Evolutionary conservation across 2,329 filamentous ascomycete species (phyloP).

Genomic region (Achaetomium macrosporum): DNA sequence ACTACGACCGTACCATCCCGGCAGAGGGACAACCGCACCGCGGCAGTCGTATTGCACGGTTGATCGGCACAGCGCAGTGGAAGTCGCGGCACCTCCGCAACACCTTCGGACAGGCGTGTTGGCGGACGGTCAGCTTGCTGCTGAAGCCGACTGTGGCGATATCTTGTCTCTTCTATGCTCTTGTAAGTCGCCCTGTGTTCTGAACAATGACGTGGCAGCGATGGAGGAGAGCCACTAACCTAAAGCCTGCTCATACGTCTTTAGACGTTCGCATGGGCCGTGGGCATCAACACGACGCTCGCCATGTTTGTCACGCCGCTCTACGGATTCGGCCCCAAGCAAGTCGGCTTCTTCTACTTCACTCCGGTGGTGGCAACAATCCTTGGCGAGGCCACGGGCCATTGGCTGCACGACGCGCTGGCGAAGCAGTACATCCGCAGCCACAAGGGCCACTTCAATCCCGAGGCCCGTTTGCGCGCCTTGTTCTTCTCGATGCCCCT

Average conservation of each 20-base stretch:
- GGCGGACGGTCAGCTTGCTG: slow-evolving; percentile 35
- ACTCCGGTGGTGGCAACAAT: slow-evolving; percentile 49
- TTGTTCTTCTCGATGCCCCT: slow-evolving; percentile 43
- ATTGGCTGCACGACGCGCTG: slow-evolving; percentile 50
- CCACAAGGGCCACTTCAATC: slow-evolving; percentile 49
- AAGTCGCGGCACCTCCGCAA: slow-evolving; percentile 34
- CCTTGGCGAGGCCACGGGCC: slow-evolving; percentile 48
- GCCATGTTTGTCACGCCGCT: slow-evolving; percentile 45
- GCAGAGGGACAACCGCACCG: slow-evolving; percentile 31
- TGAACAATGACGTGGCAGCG: too few relatives aligned
- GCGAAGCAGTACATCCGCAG: slow-evolving; percentile 39
- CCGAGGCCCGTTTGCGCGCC: slow-evolving; percentile 48
- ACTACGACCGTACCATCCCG: slow-evolving; percentile 41
- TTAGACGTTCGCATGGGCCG: slow-evolving; percentile 43
- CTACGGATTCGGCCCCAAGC: slow-evolving; percentile 44
- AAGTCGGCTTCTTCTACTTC: slow-evolving; percentile 54
- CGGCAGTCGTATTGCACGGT: slow-evolving; percentile 27
- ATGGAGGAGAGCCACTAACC: too few relatives aligned
- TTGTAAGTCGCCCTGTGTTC: slow-evolving; percentile 21
- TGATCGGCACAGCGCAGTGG: slow-evolving; percentile 32
- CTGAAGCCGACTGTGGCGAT: slow-evolving; percentile 36
- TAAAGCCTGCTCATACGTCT: neutral
- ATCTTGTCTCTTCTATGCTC: slow-evolving; percentile 32
- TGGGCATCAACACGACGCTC: slow-evolving; percentile 52
- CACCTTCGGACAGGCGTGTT: slow-evolving; percentile 35